Percentiles rank a stretch among this genome's conserved stretches.
Evolutionary conservation across 768 basidiomycete genomes (phyloP).

Genomic region (Suillus sp.): DNA sequence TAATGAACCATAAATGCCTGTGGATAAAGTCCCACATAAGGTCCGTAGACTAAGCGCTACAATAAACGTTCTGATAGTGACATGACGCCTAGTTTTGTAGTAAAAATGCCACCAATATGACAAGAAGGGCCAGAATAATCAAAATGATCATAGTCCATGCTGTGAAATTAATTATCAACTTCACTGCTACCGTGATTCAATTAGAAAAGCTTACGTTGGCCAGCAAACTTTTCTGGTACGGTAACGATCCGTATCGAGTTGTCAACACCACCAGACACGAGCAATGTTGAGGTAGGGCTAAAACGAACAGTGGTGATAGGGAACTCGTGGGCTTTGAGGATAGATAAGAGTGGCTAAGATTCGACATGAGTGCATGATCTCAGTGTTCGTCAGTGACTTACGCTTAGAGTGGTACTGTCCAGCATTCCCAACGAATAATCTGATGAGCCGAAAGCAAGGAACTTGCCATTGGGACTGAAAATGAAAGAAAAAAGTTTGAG

Average conservation of each 20-base stretch:
- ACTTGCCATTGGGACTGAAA: constrained; percentile 73
- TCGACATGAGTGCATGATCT: neutral
- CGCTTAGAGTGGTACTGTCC: constrained; percentile 76
- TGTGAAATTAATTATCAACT: constrained; percentile 23
- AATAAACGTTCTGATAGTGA: neutral
- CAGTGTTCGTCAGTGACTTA: constrained; percentile 39
- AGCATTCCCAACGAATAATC: constrained; percentile 84
- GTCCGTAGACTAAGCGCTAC: neutral
- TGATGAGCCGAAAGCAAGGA: constrained; percentile 85
- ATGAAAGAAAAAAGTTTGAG: constrained; percentile 10
- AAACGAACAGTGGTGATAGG: constrained; percentile 89
- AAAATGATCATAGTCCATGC: constrained; percentile 44
- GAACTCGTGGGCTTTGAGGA: constrained; percentile 94
- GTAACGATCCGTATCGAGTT: constrained; percentile 79
- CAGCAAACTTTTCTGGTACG: constrained; percentile 60
- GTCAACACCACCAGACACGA: constrained; percentile 91
- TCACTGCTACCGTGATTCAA: constrained; percentile 17
- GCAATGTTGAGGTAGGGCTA: constrained; percentile 75
- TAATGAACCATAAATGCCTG: constrained; percentile 1
- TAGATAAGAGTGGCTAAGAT: constrained; percentile 79
- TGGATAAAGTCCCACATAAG: constrained; percentile 14
- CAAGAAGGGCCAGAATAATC: constrained; percentile 44
- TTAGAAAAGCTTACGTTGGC: constrained; percentile 48
- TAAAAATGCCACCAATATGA: constrained; percentile 45
- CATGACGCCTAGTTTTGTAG: constrained; percentile 30